Conservation (phyloP, 768 basidiomycete genomes). For the Tylopilus cervinicoccineus region DNA sequence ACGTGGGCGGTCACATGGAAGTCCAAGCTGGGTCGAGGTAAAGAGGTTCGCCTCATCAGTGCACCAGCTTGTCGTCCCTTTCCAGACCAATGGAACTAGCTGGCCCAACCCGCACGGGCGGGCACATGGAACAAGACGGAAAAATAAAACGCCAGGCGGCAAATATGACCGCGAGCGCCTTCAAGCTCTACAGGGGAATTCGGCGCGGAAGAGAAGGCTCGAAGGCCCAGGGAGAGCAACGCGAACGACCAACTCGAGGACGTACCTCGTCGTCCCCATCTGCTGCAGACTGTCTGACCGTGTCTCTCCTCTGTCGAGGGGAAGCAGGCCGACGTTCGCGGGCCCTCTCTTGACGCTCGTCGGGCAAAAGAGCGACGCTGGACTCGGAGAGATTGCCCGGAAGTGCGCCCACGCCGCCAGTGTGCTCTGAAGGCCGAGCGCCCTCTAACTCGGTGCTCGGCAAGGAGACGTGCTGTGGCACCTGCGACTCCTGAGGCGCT, state of each 20-base stretch:
- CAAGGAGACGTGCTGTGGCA: conserved; percentile 21
- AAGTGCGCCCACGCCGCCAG: conserved; percentile 45
- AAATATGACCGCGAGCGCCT: neutral
- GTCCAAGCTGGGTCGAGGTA: too few species aligned
- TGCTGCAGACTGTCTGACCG: conserved; percentile 6
- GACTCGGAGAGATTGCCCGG: conserved; percentile 44
- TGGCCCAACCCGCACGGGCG: too few species aligned
- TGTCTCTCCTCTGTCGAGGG: conserved; percentile 16
- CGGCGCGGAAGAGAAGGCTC: too few species aligned
- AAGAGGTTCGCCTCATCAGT: too few species aligned
- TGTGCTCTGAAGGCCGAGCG: conserved; percentile 29
- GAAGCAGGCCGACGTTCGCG: conserved; percentile 1
- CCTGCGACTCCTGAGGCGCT: conserved; percentile 6
- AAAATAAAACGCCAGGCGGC: too few species aligned
- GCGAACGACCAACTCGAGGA: neutral
- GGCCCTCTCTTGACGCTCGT: conserved; percentile 34
- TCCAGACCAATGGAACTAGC: neutral
- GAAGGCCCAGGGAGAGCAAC: neutral
- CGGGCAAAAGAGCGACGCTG: conserved; percentile 46
- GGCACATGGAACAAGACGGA: too few species aligned
- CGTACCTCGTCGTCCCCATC: conserved; percentile 13
- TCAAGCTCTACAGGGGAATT: neutral
- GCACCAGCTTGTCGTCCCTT: too few species aligned
- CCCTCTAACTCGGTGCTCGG: conserved; percentile 35
- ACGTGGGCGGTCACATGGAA: too few species aligned